These are phyloP conservation scores for Apostasia ramifera DNA, from an alignment of 106 monocot genomes.

Conservation along the genomic window DNA sequence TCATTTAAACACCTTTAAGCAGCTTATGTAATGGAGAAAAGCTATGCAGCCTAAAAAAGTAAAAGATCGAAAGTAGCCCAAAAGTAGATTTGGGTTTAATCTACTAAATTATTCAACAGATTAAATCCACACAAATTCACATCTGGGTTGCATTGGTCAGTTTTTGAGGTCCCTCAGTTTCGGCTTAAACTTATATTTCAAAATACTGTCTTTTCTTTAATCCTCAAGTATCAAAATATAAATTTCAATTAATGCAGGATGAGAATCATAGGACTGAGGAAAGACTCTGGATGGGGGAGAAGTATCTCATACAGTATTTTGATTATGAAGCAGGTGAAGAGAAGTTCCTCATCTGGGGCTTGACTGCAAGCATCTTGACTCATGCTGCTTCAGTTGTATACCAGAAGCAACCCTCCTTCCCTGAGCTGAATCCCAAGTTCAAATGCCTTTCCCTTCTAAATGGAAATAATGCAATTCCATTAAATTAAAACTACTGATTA, in stretches of 20 bases:
- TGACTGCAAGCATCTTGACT: slow-evolving; percentile 55
- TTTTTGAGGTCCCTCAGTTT: too few species aligned
- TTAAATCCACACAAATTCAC: too few species aligned
- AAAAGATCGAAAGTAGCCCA: too few species aligned
- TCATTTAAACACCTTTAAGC: too few species aligned
- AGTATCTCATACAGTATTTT: slow-evolving; percentile 48
- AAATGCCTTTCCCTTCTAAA: neutral
- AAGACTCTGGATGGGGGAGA: slow-evolving; percentile 31
- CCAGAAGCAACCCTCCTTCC: slow-evolving; percentile 43
- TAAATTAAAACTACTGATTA: too few species aligned
- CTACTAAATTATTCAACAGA: too few species aligned
- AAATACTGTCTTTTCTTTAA: neutral
- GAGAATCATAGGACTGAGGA: slow-evolving; percentile 64
- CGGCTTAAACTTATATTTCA: neutral
- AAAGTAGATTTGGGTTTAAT: too few species aligned
- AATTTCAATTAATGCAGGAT: slow-evolving; percentile 35
- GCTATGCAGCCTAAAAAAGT: too few species aligned
- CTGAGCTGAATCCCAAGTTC: slow-evolving; percentile 30
- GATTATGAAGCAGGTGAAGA: slow-evolving; percentile 24
- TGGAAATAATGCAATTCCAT: too few species aligned
- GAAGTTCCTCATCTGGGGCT: slow-evolving; percentile 58
- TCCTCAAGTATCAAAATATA: neutral
- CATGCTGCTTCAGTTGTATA: slow-evolving; percentile 69
- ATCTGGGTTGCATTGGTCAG: too few species aligned
- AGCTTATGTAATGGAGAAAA: too few species aligned